phyloP scores from a whole-genome alignment of 2,329 filamentous ascomycete genomes.

The Trichoderma koningiopsis region DNA sequence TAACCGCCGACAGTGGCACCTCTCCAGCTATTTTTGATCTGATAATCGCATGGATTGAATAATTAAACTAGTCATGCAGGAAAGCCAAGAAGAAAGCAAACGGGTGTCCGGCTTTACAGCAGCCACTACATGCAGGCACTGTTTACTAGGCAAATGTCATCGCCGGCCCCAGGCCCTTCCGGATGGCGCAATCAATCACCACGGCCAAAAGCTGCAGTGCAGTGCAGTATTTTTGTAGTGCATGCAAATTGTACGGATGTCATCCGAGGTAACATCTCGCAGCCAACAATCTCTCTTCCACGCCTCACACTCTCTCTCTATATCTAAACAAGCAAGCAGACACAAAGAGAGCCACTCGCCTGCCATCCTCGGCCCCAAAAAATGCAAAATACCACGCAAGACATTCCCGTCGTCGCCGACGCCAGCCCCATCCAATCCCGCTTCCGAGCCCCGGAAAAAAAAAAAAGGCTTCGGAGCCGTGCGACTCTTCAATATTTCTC shows the following conservation, averaged over 20 bases:
- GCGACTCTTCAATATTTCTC: not conserved
- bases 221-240: not conserved
- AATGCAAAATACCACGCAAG: not conserved
- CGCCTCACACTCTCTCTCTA: not conserved
- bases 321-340: not conserved
- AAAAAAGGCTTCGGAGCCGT: slow-evolving; percentile 2
- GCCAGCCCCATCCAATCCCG: not conserved
- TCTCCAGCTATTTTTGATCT: not conserved
- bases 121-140: not conserved
- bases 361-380: not conserved
- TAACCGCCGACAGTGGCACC: not conserved
- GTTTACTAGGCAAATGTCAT: not conserved
- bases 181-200: not conserved
- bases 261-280: not conserved
- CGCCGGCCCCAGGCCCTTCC: not conserved
- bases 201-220: not conserved
- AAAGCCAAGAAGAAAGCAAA: not conserved
- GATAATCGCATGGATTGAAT: not conserved
- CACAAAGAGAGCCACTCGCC: not conserved
- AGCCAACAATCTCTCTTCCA: not conserved
- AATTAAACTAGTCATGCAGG: not conserved
- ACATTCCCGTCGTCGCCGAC: not conserved
- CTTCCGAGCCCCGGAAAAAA: slow-evolving; percentile 4
- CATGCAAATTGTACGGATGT: not conserved
- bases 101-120: not conserved